Base-by-base conservation (phyloP, 805 yeast genomes). In the Schizosaccharomyces osmophilus region DNA sequence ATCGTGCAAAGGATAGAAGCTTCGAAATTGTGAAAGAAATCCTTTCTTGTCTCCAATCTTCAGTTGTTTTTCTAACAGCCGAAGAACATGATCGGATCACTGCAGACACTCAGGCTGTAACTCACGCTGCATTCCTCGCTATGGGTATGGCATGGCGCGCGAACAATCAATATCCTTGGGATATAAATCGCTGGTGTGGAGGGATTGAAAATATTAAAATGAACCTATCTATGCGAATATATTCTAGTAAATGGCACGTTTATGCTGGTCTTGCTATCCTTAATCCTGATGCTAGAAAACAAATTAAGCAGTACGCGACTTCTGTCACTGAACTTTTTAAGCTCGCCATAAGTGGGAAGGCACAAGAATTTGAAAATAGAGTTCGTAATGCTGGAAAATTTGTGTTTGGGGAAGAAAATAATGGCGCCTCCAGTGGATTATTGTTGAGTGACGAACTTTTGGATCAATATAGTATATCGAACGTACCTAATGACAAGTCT, bases 61-160 rank as follows among this genome's bases (percentile, higher is more conserved):
- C 84, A 64, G 75, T 79, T 43, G 97, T 88, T 31, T 77, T 81
- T 62, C 75, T 93, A 41, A 77, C 87, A 0, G 95, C 93, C n/a
- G 77, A 79, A 61, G 89, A 89, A 69, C 98, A 93, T 70, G 98
- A 93, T 70, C 80, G 79, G 67, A 90, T 93, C 64, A 90, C 98
- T 0, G 98, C 98, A 0, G 98, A 93, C 70, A 93, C 97, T 1
- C 98, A 93, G 71, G 97, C 97, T 0, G 95, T 90, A 19, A 93
- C 98, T 0, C 98, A 93, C 70, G 97, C 97, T 13, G 97, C 97
- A 0, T 93, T 93, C 68, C 74, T 93, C 63, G 83, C 94, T 62
- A 93, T 93, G 98, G 98, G 98, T 4, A 81, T 82, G 6, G 97
- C 97, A 5, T 93, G 98, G 98, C 84, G 79, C 66, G 79, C 82